Evolutionary conservation across 177 flowering plant genomes (phyloP), one percentile per base, ranked within the genome.

Genomic region (Tripterygium wilfordii): DNA sequence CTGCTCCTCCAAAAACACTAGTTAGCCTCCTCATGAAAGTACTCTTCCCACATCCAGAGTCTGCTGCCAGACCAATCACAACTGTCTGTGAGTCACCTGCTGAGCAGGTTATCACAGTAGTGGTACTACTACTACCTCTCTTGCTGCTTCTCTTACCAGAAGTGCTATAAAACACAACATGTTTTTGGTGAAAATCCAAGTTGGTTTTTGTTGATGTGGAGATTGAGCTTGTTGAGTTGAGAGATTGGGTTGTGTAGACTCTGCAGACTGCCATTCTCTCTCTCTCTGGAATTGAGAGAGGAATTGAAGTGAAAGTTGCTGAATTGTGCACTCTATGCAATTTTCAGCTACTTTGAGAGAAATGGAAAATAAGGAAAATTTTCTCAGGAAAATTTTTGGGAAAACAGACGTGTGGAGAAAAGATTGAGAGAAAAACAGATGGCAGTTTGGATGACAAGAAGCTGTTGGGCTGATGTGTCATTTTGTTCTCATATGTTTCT

Each of bases 61-160:
- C 98, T 0, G 98, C 98, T 13, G 98, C 98, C 25, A 91, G 66
- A n/a, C 98, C 98, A 38, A 91, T 91, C 54, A 91, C 98, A 16
- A 91, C 67, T 26, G 98, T 85, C 60, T 67, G 67, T 6, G 57
- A 18, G 28, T 64, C 77, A 7, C 52, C 72, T 3, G 73, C 81
- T 18, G 88, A 47, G 71, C 95, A 88, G 39, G 82, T 70, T 29
- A 88, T 78, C 60, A 53, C 62, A 33, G 33, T 30, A 12, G 33
- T 30, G 33, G 33, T 30, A 16, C 36, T 41, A 38, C 49, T 45
- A 6, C 43, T 25, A 20, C 42, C 60, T 14, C 62, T 28, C 42
- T 53, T 68, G 19, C 49, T 58, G 65, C 33, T 59, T 45, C 30
- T 69, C 48, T 40, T 69, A 45, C 50, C 42, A 3, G n/a, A n/a